Conservation (phyloP, 208 protist genomes). For the Leishmania braziliensis region DNA sequence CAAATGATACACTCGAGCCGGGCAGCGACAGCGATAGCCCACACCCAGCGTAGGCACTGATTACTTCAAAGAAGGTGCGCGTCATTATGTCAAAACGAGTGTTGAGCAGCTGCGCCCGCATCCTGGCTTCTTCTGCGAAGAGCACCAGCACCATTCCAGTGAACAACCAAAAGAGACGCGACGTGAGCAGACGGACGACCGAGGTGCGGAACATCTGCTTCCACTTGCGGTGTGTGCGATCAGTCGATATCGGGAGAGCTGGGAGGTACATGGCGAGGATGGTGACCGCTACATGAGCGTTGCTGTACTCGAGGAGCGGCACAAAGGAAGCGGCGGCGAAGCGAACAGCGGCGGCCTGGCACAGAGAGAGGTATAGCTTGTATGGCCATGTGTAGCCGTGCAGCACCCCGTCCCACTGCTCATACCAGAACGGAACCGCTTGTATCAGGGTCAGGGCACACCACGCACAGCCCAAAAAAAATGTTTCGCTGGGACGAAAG, state of each 20-base stretch:
- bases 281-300: slow-evolving; percentile 70
- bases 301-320: slow-evolving; percentile 62
- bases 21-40: slow-evolving; percentile 53
- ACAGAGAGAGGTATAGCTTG: slow-evolving; percentile 72
- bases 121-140: slow-evolving; percentile 48
- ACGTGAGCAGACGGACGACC: slow-evolving; percentile 67
- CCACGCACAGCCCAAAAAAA: slow-evolving; percentile 64
- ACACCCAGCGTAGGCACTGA: slow-evolving; percentile 75
- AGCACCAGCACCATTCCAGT: slow-evolving; percentile 59
- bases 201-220: slow-evolving; percentile 70
- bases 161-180: slow-evolving; percentile 83
- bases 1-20: slow-evolving; percentile 48
- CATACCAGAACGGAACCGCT: slow-evolving; percentile 63
- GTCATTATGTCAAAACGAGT: slow-evolving; percentile 75
- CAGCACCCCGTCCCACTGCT: slow-evolving; percentile 69
- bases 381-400: slow-evolving; percentile 46
- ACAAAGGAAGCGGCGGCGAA: slow-evolving; percentile 79
- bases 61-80: slow-evolving; percentile 75
- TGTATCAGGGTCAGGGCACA: slow-evolving; percentile 54
- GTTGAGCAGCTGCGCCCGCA: slow-evolving; percentile 27
- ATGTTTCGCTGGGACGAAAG: slow-evolving; percentile 53
- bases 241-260: slow-evolving; percentile 75
- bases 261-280: slow-evolving; percentile 84
- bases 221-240: slow-evolving; percentile 77
- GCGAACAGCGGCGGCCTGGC: slow-evolving; percentile 66